phyloP scores from a whole-genome alignment of 768 basidiomycete genomes.

The Hirschioporus abietinus region DNA sequence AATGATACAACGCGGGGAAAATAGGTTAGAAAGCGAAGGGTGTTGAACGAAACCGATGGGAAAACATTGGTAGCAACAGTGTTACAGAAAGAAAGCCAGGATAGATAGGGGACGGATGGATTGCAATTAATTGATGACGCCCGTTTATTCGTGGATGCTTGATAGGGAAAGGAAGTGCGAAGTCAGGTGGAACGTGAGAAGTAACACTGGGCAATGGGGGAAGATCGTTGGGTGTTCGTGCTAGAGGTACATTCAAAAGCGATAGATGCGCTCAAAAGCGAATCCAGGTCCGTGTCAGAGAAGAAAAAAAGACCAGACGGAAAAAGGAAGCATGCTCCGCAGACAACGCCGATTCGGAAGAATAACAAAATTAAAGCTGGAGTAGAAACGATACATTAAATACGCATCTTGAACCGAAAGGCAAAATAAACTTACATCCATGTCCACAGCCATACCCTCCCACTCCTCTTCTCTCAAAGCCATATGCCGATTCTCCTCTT shows the following conservation, averaged over 20 bases:
- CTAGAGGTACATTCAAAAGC: constrained; percentile 1
- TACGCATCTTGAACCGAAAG: background rate
- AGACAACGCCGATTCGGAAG: background rate
- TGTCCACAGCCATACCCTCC: constrained; percentile 51
- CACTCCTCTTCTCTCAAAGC: constrained; percentile 36
- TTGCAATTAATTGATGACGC: background rate
- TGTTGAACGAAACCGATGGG: background rate
- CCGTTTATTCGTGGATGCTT: background rate
- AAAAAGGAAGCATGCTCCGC: background rate
- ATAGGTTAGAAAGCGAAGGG: background rate
- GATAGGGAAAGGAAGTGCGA: background rate
- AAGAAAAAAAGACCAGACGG: background rate
- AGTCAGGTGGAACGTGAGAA: background rate
- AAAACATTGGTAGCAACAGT: background rate
- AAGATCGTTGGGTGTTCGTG: background rate
- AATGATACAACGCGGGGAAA: background rate
- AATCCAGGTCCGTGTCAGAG: background rate
- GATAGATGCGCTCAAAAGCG: background rate
- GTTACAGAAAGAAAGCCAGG: background rate
- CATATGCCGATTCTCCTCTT: constrained; percentile 33
- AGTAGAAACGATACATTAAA: background rate
- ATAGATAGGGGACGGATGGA: background rate
- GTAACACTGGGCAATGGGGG: background rate
- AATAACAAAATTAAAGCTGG: background rate
- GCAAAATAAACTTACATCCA: constrained; percentile 3